These are phyloP conservation scores for Amanita exitialis DNA, from an alignment of 768 basidiomycete species.

Conservation along the genomic window DNA sequence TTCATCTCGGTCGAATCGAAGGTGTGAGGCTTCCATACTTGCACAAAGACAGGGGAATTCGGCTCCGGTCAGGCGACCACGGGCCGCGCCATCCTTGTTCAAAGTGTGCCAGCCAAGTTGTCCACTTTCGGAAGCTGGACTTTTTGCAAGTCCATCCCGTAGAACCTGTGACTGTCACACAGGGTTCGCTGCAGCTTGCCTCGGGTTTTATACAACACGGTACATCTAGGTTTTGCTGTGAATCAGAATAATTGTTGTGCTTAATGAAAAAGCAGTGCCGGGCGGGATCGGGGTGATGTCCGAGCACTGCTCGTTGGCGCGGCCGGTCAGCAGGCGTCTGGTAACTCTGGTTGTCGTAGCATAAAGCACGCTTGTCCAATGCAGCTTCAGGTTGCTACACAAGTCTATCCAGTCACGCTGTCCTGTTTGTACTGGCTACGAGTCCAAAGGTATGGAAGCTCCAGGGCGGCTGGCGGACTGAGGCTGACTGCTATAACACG, in stretches of 20 bases:
- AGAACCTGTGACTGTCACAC: neutral
- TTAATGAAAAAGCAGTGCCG: neutral
- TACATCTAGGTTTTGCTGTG: too few relatives aligned
- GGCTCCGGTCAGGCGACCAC: neutral
- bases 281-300: neutral
- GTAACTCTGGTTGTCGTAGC: too few relatives aligned
- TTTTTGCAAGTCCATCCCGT: too few relatives aligned
- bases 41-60: neutral
- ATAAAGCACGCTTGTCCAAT: too few relatives aligned
- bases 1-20: neutral
- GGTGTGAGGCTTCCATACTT: neutral
- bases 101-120: neutral
- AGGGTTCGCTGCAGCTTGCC: too few relatives aligned
- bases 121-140: neutral
- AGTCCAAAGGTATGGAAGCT: neutral
- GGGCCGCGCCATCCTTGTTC: neutral
- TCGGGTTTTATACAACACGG: too few relatives aligned
- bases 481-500: conserved; percentile 1
- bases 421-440: too few relatives aligned
- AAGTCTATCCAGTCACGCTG: neutral
- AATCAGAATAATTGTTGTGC: neutral
- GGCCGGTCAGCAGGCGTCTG: too few relatives aligned
- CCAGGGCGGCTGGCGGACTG: neutral
- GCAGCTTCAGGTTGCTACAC: too few relatives aligned
- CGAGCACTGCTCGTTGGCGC: neutral